Evolutionary conservation across 164 flowering plant species (phyloP), one percentile per base, ranked within the genome.

Genomic region (Hamamelis virginiana): DNA sequence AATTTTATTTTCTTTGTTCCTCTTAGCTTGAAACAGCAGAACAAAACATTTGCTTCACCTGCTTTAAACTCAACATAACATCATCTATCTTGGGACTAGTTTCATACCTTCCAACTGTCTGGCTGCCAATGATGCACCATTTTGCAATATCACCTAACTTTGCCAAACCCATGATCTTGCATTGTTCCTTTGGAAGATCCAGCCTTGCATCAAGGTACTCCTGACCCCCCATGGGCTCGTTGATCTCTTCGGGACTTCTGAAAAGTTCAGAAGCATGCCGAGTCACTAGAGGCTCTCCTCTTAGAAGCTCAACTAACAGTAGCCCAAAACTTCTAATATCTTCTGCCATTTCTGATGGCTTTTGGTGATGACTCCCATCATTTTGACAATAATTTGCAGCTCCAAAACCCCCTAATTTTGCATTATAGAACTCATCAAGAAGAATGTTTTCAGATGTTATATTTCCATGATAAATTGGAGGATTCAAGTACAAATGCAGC

Each of bases 91-190:
- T 69, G 48, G 72, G 72, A 21, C 23, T 48, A 15, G 15, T 6
- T 15, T 50, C 59, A 33, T 41, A 2, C 12, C 67, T 70, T 70
- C 67, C 69, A 27, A 21, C 46, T 15, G 41, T 67, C 18, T 27
- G 43, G 50, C 69, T 21, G 8, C 65, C 38, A 46, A 58, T 33
- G 9, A 70, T 71, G 75, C 80, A 77, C 75, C 80, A 74, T 59
- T 67, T 71, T 57, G 77, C 75, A 57, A 74, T 68, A 10, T 74
- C 80, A 43, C 77, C 64, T 38, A 70, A 68, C 68, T 77, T 74
- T 62, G 65, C 67, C 77, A 74, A 51, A 38, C 69, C 65, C 69
- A 73, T 61, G 44, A 63, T 62, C 62, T 70, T 77, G 62, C 63
- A 10, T 19, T 76, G 58, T 3, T 73, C 80, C 10, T 38, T 26